Conservation (phyloP, 208 protist species). For the Trypanosomatidae sp. region DNA sequence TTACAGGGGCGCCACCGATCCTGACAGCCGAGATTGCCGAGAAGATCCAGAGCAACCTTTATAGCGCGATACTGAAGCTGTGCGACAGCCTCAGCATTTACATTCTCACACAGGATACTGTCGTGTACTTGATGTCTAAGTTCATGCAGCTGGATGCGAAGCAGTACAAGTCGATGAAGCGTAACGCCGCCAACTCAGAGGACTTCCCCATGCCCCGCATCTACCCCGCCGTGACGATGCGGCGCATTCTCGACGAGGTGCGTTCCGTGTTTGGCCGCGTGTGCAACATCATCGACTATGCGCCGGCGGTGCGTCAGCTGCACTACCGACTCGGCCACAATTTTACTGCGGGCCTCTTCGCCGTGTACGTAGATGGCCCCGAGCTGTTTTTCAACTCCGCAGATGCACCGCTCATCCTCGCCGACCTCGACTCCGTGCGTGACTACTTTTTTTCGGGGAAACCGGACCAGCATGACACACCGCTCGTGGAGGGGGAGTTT, state of each 20-base stretch:
- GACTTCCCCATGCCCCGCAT: slow-evolving; percentile 15
- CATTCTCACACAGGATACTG: slow-evolving; percentile 8
- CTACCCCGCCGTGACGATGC: slow-evolving; percentile 31
- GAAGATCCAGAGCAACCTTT: slow-evolving; percentile 2
- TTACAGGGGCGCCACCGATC: slow-evolving; percentile 39
- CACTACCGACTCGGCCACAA: slow-evolving; percentile 29
- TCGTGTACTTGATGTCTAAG: slow-evolving; percentile 9
- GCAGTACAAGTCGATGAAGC: slow-evolving; percentile 28
- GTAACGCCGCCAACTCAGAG: slow-evolving; percentile 8
- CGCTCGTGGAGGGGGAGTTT: not conserved
- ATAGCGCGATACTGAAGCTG: slow-evolving; percentile 21
- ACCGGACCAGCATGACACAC: not conserved
- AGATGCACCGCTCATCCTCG: slow-evolving; percentile 38
- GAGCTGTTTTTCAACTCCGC: slow-evolving; percentile 40
- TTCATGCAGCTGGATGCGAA: slow-evolving; percentile 31
- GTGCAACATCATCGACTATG: slow-evolving; percentile 11
- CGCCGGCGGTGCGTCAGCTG: slow-evolving; percentile 29
- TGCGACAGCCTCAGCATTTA: slow-evolving; percentile 34
- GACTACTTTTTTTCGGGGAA: slow-evolving; percentile 27
- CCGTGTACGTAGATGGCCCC: slow-evolving; percentile 36
- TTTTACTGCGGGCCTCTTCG: slow-evolving; percentile 45
- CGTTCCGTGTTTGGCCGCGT: not conserved
- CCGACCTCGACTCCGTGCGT: slow-evolving; percentile 39
- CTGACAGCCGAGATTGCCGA: slow-evolving; percentile 11
- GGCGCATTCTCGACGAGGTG: slow-evolving; percentile 21